Evolutionary conservation across 257 asterid genomes (phyloP).

Genomic region (Solanum pinnatisectum): DNA sequence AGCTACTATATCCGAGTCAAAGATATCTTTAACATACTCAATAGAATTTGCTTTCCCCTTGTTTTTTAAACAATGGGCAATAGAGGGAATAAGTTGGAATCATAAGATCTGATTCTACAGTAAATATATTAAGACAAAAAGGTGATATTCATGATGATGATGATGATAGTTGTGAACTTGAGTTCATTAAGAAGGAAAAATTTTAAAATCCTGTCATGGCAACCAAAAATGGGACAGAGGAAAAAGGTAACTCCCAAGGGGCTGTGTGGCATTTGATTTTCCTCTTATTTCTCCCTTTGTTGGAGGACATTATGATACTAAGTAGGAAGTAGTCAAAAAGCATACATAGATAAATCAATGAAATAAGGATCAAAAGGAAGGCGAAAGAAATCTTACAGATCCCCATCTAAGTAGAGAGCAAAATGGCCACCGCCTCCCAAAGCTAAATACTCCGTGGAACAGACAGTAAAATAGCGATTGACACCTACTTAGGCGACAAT

Average conservation of each 20-base stretch:
- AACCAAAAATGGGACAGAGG: not conserved
- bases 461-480: conserved; percentile 77
- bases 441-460: conserved; percentile 72
- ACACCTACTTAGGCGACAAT: conserved; percentile 32
- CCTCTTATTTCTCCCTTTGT: not conserved
- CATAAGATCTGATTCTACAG: not conserved
- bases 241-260: not conserved
- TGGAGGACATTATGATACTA: not conserved
- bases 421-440: conserved; percentile 94
- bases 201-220: not conserved
- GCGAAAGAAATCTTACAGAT: conserved; percentile 51
- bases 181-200: not conserved
- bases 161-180: not conserved
- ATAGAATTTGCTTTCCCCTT: not conserved
- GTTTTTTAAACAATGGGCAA: not conserved
- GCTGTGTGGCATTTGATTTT: not conserved
- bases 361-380: not conserved
- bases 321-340: not conserved
- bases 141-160: not conserved
- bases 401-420: conserved; percentile 84
- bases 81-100: not conserved
- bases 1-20: not conserved
- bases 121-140: not conserved
- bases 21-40: not conserved
- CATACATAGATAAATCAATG: not conserved